phyloP scores from a whole-genome alignment of 495 filamentous ascomycete species.

The Chaetomidium leptoderma region DNA sequence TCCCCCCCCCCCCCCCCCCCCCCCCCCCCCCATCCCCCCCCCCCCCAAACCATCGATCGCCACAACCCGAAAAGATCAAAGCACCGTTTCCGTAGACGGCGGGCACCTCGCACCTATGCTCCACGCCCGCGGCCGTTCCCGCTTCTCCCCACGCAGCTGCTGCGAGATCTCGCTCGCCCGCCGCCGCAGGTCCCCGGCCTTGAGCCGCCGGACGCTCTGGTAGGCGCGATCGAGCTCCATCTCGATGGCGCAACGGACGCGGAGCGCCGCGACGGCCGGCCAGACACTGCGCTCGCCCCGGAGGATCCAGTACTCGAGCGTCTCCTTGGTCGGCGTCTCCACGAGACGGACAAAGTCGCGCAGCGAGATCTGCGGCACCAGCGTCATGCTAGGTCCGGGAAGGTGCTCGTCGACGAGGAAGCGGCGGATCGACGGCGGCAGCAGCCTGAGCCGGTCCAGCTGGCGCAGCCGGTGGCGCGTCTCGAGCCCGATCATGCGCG shows the following conservation, averaged over 20 bases:
- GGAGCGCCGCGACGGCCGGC: slow-evolving; percentile 82
- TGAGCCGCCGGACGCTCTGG: slow-evolving; percentile 64
- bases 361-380: slow-evolving; percentile 74
- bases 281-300: slow-evolving; percentile 84
- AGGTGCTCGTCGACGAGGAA: slow-evolving; percentile 85
- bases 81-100: neutral
- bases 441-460: slow-evolving; percentile 68
- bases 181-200: slow-evolving; percentile 42
- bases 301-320: slow-evolving; percentile 79
- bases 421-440: slow-evolving; percentile 65
- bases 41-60: neutral
- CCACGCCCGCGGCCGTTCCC: neutral
- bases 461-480: slow-evolving; percentile 78
- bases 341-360: slow-evolving; percentile 71
- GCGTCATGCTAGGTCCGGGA: slow-evolving; percentile 71
- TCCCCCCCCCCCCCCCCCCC: slow-evolving; percentile 13
- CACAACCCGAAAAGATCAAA: neutral
- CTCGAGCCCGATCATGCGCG: slow-evolving; percentile 68
- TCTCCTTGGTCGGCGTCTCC: slow-evolving; percentile 70
- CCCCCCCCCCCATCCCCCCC: neutral
- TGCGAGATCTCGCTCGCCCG: slow-evolving; percentile 34
- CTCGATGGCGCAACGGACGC: slow-evolving; percentile 80
- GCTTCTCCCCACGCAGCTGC: neutral
- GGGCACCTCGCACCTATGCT: neutral
- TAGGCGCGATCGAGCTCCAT: slow-evolving; percentile 80